Conservation (phyloP, 371 early-diverging fungal genomes). For the Chytridiales sp. region DNA sequence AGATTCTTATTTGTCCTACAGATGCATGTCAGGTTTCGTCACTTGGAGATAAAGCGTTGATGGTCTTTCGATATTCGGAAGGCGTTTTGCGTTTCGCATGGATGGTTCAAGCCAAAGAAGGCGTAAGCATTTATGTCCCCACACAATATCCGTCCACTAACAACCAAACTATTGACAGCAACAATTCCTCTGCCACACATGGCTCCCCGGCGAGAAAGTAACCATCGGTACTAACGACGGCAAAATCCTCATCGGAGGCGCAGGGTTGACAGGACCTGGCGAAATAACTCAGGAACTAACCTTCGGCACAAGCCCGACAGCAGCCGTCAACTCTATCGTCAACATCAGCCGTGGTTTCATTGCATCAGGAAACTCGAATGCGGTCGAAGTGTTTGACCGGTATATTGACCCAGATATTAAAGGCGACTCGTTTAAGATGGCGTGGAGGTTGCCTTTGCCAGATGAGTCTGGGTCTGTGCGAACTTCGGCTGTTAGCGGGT, state of each 20-base stretch:
- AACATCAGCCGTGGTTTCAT: constrained; percentile 36
- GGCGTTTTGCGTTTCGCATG: constrained; percentile 32
- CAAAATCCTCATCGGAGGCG: constrained; percentile 28
- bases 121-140: constrained; percentile 4
- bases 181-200: constrained; percentile 40
- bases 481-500: constrained; percentile 36
- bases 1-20: constrained; percentile 44
- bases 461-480: constrained; percentile 15
- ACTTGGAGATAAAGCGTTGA: constrained; percentile 27
- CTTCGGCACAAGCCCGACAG: not conserved
- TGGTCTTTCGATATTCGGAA: constrained; percentile 43
- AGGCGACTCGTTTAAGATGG: constrained; percentile 10
- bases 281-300: constrained; percentile 17
- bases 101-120: not conserved
- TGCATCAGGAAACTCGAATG: constrained; percentile 33
- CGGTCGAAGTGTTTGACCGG: constrained; percentile 34
- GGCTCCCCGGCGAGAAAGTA: constrained; percentile 36
- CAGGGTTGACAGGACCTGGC: too few relatives aligned
- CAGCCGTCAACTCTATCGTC: constrained; percentile 2
- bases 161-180: constrained; percentile 15
- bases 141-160: not conserved
- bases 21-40: constrained; percentile 49
- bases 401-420: constrained; percentile 9
- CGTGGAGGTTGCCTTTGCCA: constrained; percentile 15
- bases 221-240: constrained; percentile 35